These are phyloP conservation scores for Gossypium gossypioides DNA, from an alignment of 441 rosid genomes.

Conservation along the genomic window DNA sequence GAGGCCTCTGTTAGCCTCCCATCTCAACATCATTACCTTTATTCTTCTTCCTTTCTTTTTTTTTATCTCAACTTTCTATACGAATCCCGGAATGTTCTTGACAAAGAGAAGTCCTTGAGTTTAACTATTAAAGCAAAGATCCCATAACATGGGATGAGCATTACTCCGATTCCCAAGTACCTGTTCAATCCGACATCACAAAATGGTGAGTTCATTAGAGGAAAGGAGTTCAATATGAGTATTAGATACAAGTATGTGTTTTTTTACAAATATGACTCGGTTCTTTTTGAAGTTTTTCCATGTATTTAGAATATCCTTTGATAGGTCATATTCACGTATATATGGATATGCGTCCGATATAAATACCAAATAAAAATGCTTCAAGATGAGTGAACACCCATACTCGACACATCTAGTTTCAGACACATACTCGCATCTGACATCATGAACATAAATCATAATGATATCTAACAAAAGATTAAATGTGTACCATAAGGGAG, in stretches of 20 bases:
- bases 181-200: constrained; percentile 27
- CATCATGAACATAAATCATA: too few relatives aligned
- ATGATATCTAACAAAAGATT: neutral
- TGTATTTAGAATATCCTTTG: too few relatives aligned
- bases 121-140: constrained; percentile 45
- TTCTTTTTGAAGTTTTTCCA: too few relatives aligned
- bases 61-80: constrained; percentile 24
- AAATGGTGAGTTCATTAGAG: neutral
- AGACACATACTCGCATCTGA: neutral
- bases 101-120: constrained; percentile 46
- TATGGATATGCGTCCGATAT: too few relatives aligned
- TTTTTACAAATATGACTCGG: too few relatives aligned
- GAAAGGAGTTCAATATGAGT: neutral
- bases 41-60: neutral
- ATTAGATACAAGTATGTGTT: neutral
- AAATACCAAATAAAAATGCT: too few relatives aligned
- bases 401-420: neutral
- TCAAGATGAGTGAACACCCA: neutral
- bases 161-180: constrained; percentile 61
- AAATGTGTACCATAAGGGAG: constrained; percentile 66
- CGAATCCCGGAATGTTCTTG: constrained; percentile 40
- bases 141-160: constrained; percentile 58
- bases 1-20: neutral
- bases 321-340: too few relatives aligned
- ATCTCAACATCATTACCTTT: neutral